These are phyloP conservation scores for Erythrophleum fordii DNA, from an alignment of 306 rosid species.

Conservation along the genomic window DNA sequence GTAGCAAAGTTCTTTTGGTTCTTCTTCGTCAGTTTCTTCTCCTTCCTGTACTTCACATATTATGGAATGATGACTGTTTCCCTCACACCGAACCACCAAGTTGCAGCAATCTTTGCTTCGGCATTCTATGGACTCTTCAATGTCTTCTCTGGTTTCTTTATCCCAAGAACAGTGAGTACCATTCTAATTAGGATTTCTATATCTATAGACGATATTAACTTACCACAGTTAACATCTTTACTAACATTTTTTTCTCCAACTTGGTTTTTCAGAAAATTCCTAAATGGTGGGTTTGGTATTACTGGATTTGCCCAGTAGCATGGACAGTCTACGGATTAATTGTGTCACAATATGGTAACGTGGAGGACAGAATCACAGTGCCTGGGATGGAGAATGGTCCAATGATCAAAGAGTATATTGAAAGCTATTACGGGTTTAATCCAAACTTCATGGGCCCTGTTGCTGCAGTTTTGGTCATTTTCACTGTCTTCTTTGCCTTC, in stretches of 20 bases:
- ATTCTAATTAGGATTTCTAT: not conserved
- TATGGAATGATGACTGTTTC: slow-evolving; percentile 99
- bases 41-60: slow-evolving; percentile 94
- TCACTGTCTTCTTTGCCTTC: slow-evolving; percentile 80
- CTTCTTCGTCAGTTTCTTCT: slow-evolving; percentile 76
- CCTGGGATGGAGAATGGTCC: slow-evolving; percentile 44
- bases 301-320: slow-evolving; percentile 90
- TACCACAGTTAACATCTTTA: no score
- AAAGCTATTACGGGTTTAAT: slow-evolving; percentile 62
- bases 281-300: slow-evolving; percentile 98
- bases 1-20: slow-evolving; percentile 83
- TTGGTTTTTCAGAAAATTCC: slow-evolving; percentile 99
- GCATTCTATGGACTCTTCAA: slow-evolving; percentile 89
- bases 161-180: slow-evolving; percentile 81
- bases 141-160: slow-evolving; percentile 94
- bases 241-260: no score
- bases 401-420: slow-evolving; percentile 52
- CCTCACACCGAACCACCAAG: slow-evolving; percentile 91
- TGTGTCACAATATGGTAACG: slow-evolving; percentile 86
- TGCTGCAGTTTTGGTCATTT: slow-evolving; percentile 77
- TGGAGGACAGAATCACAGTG: slow-evolving; percentile 37
- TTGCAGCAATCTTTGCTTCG: slow-evolving; percentile 82
- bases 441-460: slow-evolving; percentile 80
- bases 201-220: no score
- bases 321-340: slow-evolving; percentile 98